phyloP scores from a whole-genome alignment of 805 yeast genomes.

The Wickerhamiella occidentalis region DNA sequence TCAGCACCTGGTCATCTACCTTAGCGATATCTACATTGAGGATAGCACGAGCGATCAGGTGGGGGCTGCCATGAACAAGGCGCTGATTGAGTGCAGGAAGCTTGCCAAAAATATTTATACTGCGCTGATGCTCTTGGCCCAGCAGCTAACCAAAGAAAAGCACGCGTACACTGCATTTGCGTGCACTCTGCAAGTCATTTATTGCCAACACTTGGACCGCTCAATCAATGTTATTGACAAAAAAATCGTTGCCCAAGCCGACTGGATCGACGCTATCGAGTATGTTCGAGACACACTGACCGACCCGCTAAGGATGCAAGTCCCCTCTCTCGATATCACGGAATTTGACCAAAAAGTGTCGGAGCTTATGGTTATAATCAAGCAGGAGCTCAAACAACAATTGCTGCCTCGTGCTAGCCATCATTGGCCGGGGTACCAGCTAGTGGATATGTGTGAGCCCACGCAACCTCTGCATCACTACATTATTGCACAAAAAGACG shows the following conservation, averaged over 20 bases:
- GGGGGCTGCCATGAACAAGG: not conserved
- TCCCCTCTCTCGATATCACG: not conserved
- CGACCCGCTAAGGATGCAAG: not conserved
- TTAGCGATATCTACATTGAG: conserved; percentile 7
- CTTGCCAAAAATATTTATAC: not conserved
- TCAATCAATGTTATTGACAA: conserved; percentile 5
- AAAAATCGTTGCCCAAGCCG: not conserved
- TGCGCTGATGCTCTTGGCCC: not conserved
- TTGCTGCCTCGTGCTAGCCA: not conserved
- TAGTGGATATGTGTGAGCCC: not conserved
- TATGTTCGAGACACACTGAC: conserved; percentile 1
- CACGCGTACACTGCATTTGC: conserved; percentile 6
- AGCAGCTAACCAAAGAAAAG: not conserved
- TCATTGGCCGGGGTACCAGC: not conserved
- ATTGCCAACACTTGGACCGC: conserved; percentile 8
- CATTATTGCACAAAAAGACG: not conserved
- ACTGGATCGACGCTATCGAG: conserved; percentile 5
- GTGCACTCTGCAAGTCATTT: conserved; percentile 1
- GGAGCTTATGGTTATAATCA: not conserved
- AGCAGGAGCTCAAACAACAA: not conserved
- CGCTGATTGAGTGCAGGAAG: not conserved
- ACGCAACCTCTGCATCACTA: not conserved
- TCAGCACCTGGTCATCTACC: conserved; percentile 8
- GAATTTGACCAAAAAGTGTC: not conserved
- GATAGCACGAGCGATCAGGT: not conserved